Evolutionary conservation across 2,329 filamentous ascomycete genomes (phyloP), one percentile per base, ranked within the genome.

Genomic region (Penicillium crustosum): DNA sequence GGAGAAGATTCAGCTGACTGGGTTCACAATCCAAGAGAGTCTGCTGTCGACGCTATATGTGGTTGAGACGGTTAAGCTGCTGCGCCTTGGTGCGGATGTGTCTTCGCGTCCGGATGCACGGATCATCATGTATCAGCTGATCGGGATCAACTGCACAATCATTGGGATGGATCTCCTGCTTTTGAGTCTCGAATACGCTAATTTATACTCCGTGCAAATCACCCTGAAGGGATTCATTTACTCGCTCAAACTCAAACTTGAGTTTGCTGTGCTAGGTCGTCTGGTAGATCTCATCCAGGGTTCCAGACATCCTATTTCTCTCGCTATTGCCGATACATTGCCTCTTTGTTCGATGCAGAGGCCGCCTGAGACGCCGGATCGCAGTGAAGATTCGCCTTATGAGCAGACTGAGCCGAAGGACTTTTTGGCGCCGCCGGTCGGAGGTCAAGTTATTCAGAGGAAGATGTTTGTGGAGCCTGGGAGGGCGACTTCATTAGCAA

Each of bases 221-320:
- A 74, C 70, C 6, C 67, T 76, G 35, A 78, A 79, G 63, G 72
- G 73, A 13, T 75, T 77, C 45, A 56, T 74, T 15, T 73, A 74
- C 59, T 73, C 71, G 61, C 58, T 74, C 23, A 74, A 74, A 39
- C 73, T 83, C 41, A 82, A 83, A 59, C 76, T 84, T n/a, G 84
- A 86, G 68, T 80, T 81, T 60, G 79, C 81, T 17, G 79, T 86
- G 41, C 72, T 86, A 10, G 75, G 82, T 29, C 73, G 75, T 36
- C 66, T 81, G 4, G 76, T 80, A 17, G 70, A 75, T 57, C 65
- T 73, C n/a, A 70, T 75, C 15, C 72, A 74, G 39, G 67, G 66
- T 0, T 67, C 67, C 6, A 58, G 65, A 43, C 64, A 65, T 36
- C 65, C 67, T 2, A 58, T 63, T 25, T 61, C 61, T 0, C 42